Conservation (phyloP, 345 rosid species). For the Atalantia buxifolia region DNA sequence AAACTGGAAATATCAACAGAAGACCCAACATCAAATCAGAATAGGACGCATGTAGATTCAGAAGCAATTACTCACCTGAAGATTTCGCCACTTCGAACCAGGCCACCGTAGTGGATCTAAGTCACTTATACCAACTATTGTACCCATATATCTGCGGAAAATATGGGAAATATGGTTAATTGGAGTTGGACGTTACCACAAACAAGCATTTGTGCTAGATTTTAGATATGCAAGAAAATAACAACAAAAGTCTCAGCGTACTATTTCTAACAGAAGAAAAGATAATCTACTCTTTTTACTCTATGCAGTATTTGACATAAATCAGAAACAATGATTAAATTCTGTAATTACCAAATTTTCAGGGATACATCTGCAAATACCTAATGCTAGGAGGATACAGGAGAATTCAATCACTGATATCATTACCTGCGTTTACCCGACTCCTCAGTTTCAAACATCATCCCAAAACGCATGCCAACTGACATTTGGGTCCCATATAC, state of each 20-base stretch:
- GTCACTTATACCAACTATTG: conserved; percentile 77
- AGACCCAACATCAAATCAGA: neutral
- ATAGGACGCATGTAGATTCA: neutral
- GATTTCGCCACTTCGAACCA: conserved; percentile 98
- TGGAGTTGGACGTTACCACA: neutral
- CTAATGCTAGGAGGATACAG: neutral
- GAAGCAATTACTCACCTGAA: conserved; percentile 50
- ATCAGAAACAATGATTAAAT: neutral
- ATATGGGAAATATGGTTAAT: neutral
- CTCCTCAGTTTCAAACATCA: conserved; percentile 99
- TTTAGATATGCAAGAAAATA: neutral
- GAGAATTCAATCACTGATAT: neutral
- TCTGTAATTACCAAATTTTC: neutral
- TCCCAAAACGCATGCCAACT: conserved; percentile 96
- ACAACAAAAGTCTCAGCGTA: neutral
- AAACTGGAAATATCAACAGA: neutral
- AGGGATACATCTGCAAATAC: neutral
- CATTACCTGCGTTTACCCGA: conserved; percentile 84
- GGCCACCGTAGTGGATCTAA: conserved; percentile 95
- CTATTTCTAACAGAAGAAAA: neutral
- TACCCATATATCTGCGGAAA: conserved; percentile 89
- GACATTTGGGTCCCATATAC: conserved; percentile 85
- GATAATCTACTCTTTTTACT: neutral
- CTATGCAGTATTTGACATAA: neutral
- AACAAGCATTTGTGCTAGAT: neutral